Evolutionary conservation across 2,329 filamentous ascomycete genomes (phyloP).

Genomic region (Erysiphe pulchra): DNA sequence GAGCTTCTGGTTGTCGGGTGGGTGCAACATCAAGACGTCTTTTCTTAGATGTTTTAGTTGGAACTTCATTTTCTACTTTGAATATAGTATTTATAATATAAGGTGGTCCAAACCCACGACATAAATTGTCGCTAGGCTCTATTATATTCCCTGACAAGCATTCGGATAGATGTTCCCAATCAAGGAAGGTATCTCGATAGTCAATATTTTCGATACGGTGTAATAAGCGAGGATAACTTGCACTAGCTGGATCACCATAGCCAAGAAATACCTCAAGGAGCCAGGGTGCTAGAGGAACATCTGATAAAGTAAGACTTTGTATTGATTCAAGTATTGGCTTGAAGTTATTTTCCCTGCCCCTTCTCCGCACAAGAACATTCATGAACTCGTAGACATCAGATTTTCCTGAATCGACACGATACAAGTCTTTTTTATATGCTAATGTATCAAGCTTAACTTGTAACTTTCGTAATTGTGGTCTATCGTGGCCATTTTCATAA

Average conservation of each 20-base stretch:
- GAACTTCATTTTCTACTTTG: conserved; percentile 23
- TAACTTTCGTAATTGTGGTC: conserved; percentile 38
- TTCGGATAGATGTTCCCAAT: conserved; percentile 84
- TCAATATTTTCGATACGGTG: conserved; percentile 60
- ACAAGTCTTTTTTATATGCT: conserved; percentile 54
- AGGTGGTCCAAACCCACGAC: conserved; percentile 58
- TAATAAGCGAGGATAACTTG: conserved; percentile 59
- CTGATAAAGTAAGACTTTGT: conserved; percentile 57
- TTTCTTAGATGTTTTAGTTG: conserved; percentile 52
- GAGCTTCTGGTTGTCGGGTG: conserved; percentile 31
- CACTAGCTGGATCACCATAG: conserved; percentile 75
- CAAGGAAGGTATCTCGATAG: conserved; percentile 79
- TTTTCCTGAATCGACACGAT: conserved; percentile 36
- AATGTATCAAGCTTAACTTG: conserved; percentile 58
- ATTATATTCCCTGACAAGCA: conserved; percentile 72
- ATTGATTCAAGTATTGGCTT: conserved; percentile 82
- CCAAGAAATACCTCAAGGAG: conserved; percentile 94
- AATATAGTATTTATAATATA: conserved; percentile 54
- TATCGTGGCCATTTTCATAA: conserved; percentile 35
- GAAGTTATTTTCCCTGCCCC: conserved; percentile 88
- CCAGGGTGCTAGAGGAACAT: conserved; percentile 72
- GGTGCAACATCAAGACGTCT: conserved; percentile 56
- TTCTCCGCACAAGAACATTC: conserved; percentile 64
- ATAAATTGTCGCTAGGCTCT: conserved; percentile 47
- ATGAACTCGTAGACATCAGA: conserved; percentile 59